phyloP scores from a whole-genome alignment of 2,329 filamentous ascomycete species.

The Paraphaeosphaeria minitans region DNA sequence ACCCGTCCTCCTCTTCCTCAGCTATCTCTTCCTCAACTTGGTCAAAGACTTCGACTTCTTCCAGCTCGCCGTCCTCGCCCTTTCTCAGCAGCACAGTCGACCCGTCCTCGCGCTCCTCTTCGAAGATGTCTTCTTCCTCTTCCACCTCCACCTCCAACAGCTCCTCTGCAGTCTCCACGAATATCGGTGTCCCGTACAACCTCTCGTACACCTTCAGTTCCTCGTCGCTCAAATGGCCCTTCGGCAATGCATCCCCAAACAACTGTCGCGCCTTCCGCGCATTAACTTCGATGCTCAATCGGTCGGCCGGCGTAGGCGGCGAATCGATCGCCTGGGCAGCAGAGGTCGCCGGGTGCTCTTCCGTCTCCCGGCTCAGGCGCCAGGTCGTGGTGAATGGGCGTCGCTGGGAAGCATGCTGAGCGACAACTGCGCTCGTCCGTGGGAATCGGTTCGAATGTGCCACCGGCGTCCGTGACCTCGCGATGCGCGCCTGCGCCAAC shows the following conservation, averaged over 20 bases:
- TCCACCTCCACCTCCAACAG: slow-evolving; percentile 52
- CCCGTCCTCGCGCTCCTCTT: slow-evolving; percentile 37
- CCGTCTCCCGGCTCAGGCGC: slow-evolving; percentile 19
- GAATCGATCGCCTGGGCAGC: slow-evolving; percentile 7
- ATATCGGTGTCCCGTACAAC: slow-evolving; percentile 74
- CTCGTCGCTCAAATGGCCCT: slow-evolving; percentile 68
- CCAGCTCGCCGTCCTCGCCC: slow-evolving; percentile 61
- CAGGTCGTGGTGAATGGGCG: slow-evolving; percentile 29
- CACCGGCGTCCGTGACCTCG: slow-evolving; percentile 20
- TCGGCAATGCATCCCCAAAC: slow-evolving; percentile 78
- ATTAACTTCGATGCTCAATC: slow-evolving; percentile 60
- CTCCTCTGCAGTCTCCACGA: slow-evolving; percentile 65
- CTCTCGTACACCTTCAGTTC: slow-evolving; percentile 79
- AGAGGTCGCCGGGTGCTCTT: slow-evolving; percentile 9
- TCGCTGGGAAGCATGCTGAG: slow-evolving; percentile 20
- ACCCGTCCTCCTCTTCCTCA: slow-evolving; percentile 25
- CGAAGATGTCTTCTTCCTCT: slow-evolving; percentile 52
- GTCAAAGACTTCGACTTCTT: slow-evolving; percentile 60
- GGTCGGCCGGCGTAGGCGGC: slow-evolving; percentile 24
- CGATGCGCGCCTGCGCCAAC: slow-evolving; percentile 32
- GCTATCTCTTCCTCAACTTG: slow-evolving; percentile 41
- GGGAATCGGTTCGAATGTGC: slow-evolving; percentile 18
- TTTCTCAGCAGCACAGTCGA: slow-evolving; percentile 57
- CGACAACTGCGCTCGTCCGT: slow-evolving; percentile 6
- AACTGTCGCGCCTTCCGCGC: slow-evolving; percentile 74